Evolutionary conservation across 192 early-diverging fungal species (phyloP), one percentile per base, ranked within the genome.

Genomic region (Rhizophlyctis rosea): DNA sequence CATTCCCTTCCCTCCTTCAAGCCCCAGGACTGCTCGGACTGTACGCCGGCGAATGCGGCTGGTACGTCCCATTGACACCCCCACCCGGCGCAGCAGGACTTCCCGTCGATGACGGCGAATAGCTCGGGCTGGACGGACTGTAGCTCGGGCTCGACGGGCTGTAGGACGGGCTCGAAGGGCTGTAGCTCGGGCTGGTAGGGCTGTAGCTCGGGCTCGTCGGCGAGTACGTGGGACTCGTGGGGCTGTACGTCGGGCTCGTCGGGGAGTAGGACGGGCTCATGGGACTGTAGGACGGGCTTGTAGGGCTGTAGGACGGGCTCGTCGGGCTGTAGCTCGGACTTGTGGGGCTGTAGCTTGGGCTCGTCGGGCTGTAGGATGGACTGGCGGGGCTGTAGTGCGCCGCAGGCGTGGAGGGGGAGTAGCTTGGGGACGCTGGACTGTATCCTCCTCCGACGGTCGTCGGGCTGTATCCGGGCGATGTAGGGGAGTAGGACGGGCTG

Each of bases 211-310:
- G 78, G 21, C 63, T 65, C 28, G 86, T 91, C n/a, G 88, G 88
- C 28, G 77, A 81, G 70, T 83, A 83, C 16, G 29, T 57, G 23
- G 80, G 77, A 33, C 48, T 59, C 14, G 87, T 93, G 14, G 91
- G 90, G 0, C 76, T 76, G 67, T 94, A 91, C 13, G 73, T 78
- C 18, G 90, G 91, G 47, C 79, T 79, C 11, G 88, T 91, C n/a
- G 90, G 91, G 24, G 76, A 73, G 59, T 94, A 94, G 28, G 77
- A 84, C 13, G 91, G 91, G 18, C 78, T 82, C 7, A 89, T 93
- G 1, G 92, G 91, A 0, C 76, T 76, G 65, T 81, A 84, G 18
- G 28, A 52, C 21, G 81, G 81, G 21, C 36, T 52, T 30, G 79
- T 79, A n/a, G 79, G 81, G 14, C 62, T 73, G 62, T 91, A 90